Evolutionary conservation across 1,284 basidiomycete species (phyloP).

Genomic region (Schizophyllum commune): DNA sequence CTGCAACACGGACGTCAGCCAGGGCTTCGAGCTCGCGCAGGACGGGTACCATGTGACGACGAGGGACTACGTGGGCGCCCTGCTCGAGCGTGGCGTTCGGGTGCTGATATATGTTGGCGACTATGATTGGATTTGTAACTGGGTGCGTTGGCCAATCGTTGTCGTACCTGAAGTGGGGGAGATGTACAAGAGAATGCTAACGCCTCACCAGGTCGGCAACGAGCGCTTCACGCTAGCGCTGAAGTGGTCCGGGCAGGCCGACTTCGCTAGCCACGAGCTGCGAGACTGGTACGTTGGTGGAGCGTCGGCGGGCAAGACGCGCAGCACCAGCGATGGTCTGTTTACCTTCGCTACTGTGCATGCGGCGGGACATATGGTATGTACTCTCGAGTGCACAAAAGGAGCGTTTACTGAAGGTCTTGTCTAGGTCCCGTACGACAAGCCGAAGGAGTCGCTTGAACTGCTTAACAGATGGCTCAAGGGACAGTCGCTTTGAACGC

Average conservation of each 20-base stretch:
- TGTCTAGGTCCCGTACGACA: conserved; percentile 42
- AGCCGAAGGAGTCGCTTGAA: conserved; percentile 39
- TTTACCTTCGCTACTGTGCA: conserved; percentile 48
- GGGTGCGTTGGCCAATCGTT: conserved; percentile 23
- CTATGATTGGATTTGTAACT: conserved; percentile 74
- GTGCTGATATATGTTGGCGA: conserved; percentile 72
- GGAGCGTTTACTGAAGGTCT: not conserved
- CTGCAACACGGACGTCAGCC: conserved; percentile 35
- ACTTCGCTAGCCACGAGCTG: conserved; percentile 37
- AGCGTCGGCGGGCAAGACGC: conserved; percentile 38
- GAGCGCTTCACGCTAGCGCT: conserved; percentile 52
- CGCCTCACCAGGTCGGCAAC: conserved; percentile 38
- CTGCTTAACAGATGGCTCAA: conserved; percentile 41
- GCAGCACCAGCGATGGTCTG: conserved; percentile 30
- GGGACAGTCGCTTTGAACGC: conserved; percentile 1
- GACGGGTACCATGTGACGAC: conserved; percentile 38
- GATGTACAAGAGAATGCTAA: no score
- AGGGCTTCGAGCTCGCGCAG: conserved; percentile 29
- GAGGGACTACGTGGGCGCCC: conserved; percentile 49
- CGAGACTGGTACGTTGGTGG: conserved; percentile 44
- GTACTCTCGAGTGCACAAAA: conserved; percentile 7
- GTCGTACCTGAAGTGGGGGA: no score
- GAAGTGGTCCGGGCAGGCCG: conserved; percentile 55
- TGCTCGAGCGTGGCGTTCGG: conserved; percentile 69
- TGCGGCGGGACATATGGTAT: conserved; percentile 48